Evolutionary conservation across 1,139 yeast genomes (phyloP).

Genomic region (Hyphopichia khmerensis): DNA sequence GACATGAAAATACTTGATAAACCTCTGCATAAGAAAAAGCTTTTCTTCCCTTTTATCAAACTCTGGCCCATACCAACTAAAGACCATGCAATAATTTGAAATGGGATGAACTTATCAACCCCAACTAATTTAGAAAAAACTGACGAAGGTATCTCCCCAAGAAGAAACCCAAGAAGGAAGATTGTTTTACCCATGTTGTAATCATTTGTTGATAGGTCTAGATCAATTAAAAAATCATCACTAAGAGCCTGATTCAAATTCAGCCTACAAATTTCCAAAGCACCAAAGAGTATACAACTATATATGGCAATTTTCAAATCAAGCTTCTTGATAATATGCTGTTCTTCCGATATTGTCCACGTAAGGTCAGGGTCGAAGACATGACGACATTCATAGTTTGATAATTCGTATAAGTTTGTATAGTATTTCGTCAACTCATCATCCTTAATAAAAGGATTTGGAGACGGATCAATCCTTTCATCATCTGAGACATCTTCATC

Average conservation of each 20-base stretch:
- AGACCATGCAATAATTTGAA: conserved; percentile 43
- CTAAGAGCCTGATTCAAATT: conserved; percentile 32
- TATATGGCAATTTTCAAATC: conserved; percentile 27
- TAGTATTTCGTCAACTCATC: conserved; percentile 15
- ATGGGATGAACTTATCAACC: conserved; percentile 31
- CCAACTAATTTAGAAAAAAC: conserved; percentile 32
- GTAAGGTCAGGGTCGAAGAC: conserved; percentile 21
- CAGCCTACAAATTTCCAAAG: conserved; percentile 32
- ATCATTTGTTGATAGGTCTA: conserved; percentile 27
- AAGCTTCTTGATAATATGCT: conserved; percentile 19
- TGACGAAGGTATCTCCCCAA: conserved; percentile 35
- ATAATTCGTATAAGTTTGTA: conserved; percentile 15
- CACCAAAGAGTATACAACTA: conserved; percentile 31
- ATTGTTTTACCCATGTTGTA: conserved; percentile 33
- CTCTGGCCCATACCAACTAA: conserved; percentile 50
- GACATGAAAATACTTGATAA: conserved; percentile 53
- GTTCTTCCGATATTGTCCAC: conserved; percentile 22
- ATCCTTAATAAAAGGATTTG: conserved; percentile 2
- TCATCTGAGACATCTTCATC: background rate
- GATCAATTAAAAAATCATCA: conserved; percentile 28
- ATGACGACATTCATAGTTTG: conserved; percentile 19
- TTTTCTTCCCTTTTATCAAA: conserved; percentile 27
- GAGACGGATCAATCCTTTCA: background rate
- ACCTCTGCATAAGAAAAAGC: conserved; percentile 44
- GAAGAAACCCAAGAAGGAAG: conserved; percentile 24